Evolutionary conservation across 352 stramenopile species (phyloP).

Genomic region (Blastocystis sp.): DNA sequence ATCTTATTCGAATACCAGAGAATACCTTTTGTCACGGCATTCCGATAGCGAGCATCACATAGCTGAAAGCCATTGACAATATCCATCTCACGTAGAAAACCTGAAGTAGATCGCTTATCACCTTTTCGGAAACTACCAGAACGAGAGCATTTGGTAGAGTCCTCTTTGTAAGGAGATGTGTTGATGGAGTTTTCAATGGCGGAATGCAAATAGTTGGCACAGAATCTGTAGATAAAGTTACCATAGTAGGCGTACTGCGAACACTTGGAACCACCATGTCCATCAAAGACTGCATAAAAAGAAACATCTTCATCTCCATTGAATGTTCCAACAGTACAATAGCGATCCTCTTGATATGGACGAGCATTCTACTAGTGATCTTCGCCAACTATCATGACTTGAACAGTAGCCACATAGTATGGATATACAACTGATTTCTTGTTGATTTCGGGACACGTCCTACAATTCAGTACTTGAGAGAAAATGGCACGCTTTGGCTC

Average conservation of each 20-base stretch:
- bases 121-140: constrained; percentile 75
- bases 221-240: constrained; percentile 56
- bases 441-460: constrained; percentile 27
- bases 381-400: neutral
- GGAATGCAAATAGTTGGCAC: constrained; percentile 13
- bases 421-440: constrained; percentile 4
- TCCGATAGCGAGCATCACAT: neutral
- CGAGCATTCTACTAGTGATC: neutral
- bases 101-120: constrained; percentile 72
- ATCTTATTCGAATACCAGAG: neutral
- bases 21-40: neutral
- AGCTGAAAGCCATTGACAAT: constrained; percentile 55
- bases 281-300: constrained; percentile 85
- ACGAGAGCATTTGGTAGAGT: constrained; percentile 71
- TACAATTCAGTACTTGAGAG: neutral
- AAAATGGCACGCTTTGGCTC: neutral
- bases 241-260: constrained; percentile 73
- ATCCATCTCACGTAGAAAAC: constrained; percentile 61
- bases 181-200: constrained; percentile 16
- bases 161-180: constrained; percentile 39
- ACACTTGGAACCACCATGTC: constrained; percentile 78
- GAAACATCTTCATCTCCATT: constrained; percentile 67
- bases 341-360: constrained; percentile 51
- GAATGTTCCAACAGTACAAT: neutral
- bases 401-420: neutral